These are phyloP conservation scores for Annulohypoxylon maeteangense DNA, from an alignment of 495 filamentous ascomycete genomes.

Conservation along the genomic window DNA sequence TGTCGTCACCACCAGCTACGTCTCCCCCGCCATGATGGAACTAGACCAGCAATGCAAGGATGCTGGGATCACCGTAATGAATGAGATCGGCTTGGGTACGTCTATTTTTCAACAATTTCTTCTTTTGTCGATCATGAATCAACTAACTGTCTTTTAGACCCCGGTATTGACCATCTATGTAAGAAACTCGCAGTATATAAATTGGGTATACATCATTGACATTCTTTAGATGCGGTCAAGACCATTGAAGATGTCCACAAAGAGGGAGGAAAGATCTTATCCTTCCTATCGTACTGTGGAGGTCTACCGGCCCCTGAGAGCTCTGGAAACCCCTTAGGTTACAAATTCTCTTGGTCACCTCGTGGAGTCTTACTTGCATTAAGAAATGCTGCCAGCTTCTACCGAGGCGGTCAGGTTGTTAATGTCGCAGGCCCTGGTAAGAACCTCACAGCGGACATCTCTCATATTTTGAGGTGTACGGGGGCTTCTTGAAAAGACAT, in stretches of 20 bases:
- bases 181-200: neutral
- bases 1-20: slow-evolving; percentile 96
- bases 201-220: slow-evolving; percentile 6
- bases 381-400: slow-evolving; percentile 86
- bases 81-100: neutral
- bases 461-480: neutral
- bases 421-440: slow-evolving; percentile 59
- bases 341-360: slow-evolving; percentile 89
- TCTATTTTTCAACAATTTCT: neutral
- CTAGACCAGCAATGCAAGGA: slow-evolving; percentile 84
- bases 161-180: slow-evolving; percentile 35
- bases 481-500: neutral
- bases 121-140: neutral
- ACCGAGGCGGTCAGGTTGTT: slow-evolving; percentile 78
- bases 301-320: slow-evolving; percentile 55
- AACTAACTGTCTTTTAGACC: slow-evolving; percentile 22
- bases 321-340: slow-evolving; percentile 66
- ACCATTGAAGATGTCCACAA: slow-evolving; percentile 85
- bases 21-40: slow-evolving; percentile 91
- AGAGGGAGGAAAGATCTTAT: slow-evolving; percentile 84
- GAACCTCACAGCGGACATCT: neutral
- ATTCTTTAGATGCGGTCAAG: slow-evolving; percentile 51
- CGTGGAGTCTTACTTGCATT: slow-evolving; percentile 90
- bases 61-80: slow-evolving; percentile 94
- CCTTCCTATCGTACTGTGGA: slow-evolving; percentile 90